Evolutionary conservation across 371 early-diverging fungal genomes (phyloP), one percentile per base, ranked within the genome.

Genomic region (Pancytospora epiphaga): DNA sequence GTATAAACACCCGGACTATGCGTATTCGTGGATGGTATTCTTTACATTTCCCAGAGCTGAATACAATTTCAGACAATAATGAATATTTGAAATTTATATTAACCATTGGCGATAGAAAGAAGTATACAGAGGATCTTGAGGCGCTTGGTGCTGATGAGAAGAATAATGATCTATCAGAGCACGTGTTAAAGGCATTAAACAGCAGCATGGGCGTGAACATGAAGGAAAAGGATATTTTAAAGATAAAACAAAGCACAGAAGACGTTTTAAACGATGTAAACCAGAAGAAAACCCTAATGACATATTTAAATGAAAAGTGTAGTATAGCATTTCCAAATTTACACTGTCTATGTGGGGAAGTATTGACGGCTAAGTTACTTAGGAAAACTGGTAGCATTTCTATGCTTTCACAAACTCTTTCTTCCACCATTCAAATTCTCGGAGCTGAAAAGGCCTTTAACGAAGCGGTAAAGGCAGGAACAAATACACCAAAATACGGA

Each of bases 371-470:
- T 66, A 94, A 91, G 82, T 83, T 94, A 70, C 88, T 91, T 9
- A 27, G 47, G 29, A 60, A 60, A 29, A 19, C 37, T 30, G 60
- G 25, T 73, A 89, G 90, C 54, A 82, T 92, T 73, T 87, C 88
- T 84, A 89, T 86, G 74, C 83, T 94, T 62, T 87, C 90, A 78
- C 91, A 92, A 85, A 85, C 87, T 78, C 91, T 93, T 61, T 90
- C 91, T 37, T 89, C 90, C 61, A 92, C 93, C 66, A 87, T 94
- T 63, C 95, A 94, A 85, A 90, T 94, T 58, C 85, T 92, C 27
- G 95, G 95, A 80, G 93, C 95, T 58, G 93, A 94, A 84, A 94
- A 94, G 86, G 92, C 92, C 27, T 86, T 92, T 50, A 92, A 92
- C 85, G 86, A 92, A 72, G 92, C 94, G 4, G 81, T 94, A 74